Evolutionary conservation across 192 early-diverging fungal species (phyloP).

Genomic region (Lobosporangium transversale): DNA sequence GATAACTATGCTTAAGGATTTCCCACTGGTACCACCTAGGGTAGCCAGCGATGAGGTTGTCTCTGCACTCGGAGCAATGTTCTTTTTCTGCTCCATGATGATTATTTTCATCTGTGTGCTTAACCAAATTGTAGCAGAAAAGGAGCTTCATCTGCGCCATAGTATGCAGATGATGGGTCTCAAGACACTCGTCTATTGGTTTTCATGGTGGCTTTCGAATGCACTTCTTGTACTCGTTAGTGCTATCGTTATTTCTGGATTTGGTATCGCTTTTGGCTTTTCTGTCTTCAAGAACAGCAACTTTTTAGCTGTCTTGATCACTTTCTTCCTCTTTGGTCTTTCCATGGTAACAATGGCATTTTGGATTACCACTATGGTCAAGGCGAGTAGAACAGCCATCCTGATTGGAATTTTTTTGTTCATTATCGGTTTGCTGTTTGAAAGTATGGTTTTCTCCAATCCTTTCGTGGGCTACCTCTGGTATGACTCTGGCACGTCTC

Average conservation of each 20-base stretch:
- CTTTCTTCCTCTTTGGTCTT: constrained; percentile 81
- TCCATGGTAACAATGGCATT: constrained; percentile 77
- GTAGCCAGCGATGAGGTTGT: constrained; percentile 68
- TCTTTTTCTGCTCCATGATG: constrained; percentile 69
- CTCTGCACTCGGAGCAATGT: constrained; percentile 61
- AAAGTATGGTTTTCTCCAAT: constrained; percentile 62
- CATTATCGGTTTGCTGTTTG: constrained; percentile 80
- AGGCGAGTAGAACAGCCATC: constrained; percentile 67
- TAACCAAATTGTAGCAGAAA: constrained; percentile 78
- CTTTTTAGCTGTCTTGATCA: constrained; percentile 64
- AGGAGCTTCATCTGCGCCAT: constrained; percentile 74
- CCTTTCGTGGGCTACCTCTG: constrained; percentile 60
- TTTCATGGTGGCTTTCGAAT: constrained; percentile 69
- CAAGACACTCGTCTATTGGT: constrained; percentile 72
- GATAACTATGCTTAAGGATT: constrained; percentile 71
- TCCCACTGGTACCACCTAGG: constrained; percentile 68
- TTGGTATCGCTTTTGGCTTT: constrained; percentile 72
- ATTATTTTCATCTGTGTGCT: constrained; percentile 66
- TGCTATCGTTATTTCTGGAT: constrained; percentile 64
- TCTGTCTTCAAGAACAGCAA: constrained; percentile 69
- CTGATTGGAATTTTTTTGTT: constrained; percentile 83
- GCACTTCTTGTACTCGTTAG: constrained; percentile 65
- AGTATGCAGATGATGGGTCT: constrained; percentile 87
- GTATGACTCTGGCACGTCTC: constrained; percentile 51
- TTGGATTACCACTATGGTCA: constrained; percentile 75